Conservation (phyloP, 164 flowering plant genomes). For the Chimonanthus salicifolius region DNA sequence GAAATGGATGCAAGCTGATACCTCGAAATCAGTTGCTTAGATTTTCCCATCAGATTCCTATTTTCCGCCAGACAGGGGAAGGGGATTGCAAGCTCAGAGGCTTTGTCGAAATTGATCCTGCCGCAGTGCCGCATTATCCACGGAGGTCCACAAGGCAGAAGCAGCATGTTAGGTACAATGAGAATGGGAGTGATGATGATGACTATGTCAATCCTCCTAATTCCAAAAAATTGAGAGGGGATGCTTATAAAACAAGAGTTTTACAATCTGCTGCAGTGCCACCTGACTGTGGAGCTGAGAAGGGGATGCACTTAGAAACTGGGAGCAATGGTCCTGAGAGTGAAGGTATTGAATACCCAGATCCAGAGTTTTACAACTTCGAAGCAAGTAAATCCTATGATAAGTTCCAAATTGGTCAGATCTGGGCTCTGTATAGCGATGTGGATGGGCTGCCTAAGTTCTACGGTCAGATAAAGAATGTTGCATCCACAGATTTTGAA, state of each 20-base stretch:
- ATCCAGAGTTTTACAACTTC: neutral
- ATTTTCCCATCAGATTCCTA: constrained; percentile 61
- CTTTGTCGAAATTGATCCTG: constrained; percentile 53
- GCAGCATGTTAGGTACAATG: constrained; percentile 46
- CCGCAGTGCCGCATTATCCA: constrained; percentile 35
- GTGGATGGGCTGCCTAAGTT: constrained; percentile 26
- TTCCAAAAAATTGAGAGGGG: constrained; percentile 24
- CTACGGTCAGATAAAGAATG: no score
- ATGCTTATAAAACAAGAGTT: constrained; percentile 1
- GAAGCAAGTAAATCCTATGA: constrained; percentile 21
- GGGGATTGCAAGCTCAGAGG: constrained; percentile 37
- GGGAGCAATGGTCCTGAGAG: neutral
- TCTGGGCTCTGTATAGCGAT: constrained; percentile 72
- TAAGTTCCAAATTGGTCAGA: constrained; percentile 47
- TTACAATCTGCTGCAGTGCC: constrained; percentile 27
- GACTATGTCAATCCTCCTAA: constrained; percentile 11
- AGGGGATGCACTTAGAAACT: neutral
- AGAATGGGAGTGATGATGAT: constrained; percentile 46
- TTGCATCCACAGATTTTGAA: neutral
- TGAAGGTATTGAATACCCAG: neutral
- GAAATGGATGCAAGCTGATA: constrained; percentile 67
- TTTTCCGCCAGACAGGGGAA: constrained; percentile 35
- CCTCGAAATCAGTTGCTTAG: constrained; percentile 26
- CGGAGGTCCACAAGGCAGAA: constrained; percentile 44
- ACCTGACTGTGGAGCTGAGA: constrained; percentile 7